A percentile compares a stretch with the other conserved stretches of the same genome.
Conservation (phyloP, 202 grass and related monocot species). For the Hordeum pubiflorum region DNA sequence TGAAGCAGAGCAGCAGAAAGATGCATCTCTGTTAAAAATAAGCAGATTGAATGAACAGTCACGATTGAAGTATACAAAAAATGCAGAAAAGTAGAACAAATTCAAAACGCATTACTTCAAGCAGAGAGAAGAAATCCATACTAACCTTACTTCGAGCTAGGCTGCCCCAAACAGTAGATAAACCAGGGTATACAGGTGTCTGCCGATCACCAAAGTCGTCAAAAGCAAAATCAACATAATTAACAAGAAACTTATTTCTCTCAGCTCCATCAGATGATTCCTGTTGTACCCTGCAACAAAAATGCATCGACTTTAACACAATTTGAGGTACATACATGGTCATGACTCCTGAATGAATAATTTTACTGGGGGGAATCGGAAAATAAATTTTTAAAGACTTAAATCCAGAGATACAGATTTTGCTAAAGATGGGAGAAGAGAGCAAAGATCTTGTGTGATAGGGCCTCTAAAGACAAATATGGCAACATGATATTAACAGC, state of each 20-base stretch:
- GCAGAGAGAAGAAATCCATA: constrained; percentile 15
- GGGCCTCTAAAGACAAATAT: constrained; percentile 9
- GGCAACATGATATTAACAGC: constrained; percentile 16
- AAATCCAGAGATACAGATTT: constrained; percentile 1
- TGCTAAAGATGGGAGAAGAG: not conserved
- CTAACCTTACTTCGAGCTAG: constrained; percentile 97
- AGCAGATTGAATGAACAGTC: constrained; percentile 2
- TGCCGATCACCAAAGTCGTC: constrained; percentile 88
- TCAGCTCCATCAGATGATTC: constrained; percentile 95
- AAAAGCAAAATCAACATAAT: constrained; percentile 96
- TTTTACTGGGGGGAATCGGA: not conserved
- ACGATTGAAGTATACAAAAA: not conserved
- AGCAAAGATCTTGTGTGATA: constrained; percentile 9
- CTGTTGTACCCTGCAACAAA: constrained; percentile 78
- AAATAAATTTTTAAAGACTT: not conserved
- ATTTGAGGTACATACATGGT: not conserved
- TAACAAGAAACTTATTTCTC: constrained; percentile 93
- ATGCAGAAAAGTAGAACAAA: constrained; percentile 11
- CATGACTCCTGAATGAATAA: not conserved
- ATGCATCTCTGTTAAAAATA: constrained; percentile 19
- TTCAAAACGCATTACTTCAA: constrained; percentile 20
- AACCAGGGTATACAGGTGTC: constrained; percentile 93
- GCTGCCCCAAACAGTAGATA: constrained; percentile 98
- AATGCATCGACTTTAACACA: constrained; percentile 19
- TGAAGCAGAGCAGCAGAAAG: constrained; percentile 19